Evolutionary conservation across 2,329 filamentous ascomycete species (phyloP), one percentile per base, ranked within the genome.

Genomic region (Torrubiella hemipterigena): DNA sequence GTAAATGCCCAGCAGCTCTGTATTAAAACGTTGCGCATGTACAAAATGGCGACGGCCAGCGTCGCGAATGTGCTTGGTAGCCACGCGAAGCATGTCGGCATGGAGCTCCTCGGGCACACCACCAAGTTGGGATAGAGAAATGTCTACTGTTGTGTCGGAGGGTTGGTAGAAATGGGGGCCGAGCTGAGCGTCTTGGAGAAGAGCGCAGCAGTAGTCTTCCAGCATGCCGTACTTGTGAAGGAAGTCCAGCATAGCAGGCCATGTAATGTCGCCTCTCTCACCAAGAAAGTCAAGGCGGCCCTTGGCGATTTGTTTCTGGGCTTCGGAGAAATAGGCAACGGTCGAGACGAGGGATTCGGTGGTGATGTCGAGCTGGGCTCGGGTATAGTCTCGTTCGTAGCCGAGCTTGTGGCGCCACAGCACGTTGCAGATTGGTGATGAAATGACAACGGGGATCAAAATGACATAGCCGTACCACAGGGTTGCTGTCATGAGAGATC

Each of bases 401-500:
- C 64, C 65, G 2, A 69, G 52, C 15, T 55, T 47, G 4, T 44
- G 45, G 2, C 65, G 48, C 61, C 63, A 70, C 45, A 63, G 59
- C n/a, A 55, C 47, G 30, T 70, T 70, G 42, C 60, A 62, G 7
- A 58, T 46, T 3, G 64, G 49, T 2, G 63, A 55, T 0, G 56
- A 49, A 4, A 63, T 34, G 7, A 71, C 63, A 38, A 67, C 68
- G 0, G 67, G 67, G 3, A 63, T 51, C 5, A 71, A 46, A 0
- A 70, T 51, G 0, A 68, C 50, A 29, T 73, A 73, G 3, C 61
- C 68, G 56, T 59, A 65, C 67, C 67, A 72, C 17, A 47, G 42
- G 4, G 59, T 62, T 0, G 65, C 59, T 0, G 65, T 69, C 3
- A 69, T 44, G 50, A 71, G 55, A 0, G 64, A 67, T 3, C 56